A percentile compares a stretch with the other conserved stretches of the same genome.
phyloP scores from a whole-genome alignment of 805 yeast genomes.

The Helenozyma baotianmanensis region DNA sequence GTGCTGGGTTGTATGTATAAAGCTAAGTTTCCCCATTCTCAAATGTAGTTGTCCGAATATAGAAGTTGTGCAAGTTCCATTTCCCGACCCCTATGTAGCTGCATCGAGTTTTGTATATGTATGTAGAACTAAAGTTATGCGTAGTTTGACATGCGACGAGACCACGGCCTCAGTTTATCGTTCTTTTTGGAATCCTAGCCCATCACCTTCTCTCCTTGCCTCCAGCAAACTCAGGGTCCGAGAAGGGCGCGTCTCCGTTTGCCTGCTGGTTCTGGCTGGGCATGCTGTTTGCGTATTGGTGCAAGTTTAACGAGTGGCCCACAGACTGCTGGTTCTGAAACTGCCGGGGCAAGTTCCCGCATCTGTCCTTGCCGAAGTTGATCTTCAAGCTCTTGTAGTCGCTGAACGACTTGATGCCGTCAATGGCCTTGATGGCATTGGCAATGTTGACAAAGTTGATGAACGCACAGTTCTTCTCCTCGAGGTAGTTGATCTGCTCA shows the following conservation, averaged over 20 bases:
- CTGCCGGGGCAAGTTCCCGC: constrained; percentile 90
- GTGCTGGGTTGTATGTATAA: background rate
- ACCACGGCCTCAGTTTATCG: too few relatives aligned
- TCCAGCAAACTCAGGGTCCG: constrained; percentile 8
- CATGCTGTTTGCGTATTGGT: constrained; percentile 3
- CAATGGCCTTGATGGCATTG: constrained; percentile 85
- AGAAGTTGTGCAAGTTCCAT: too few relatives aligned
- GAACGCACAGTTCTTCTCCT: constrained; percentile 83
- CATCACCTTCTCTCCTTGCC: constrained; percentile 1
- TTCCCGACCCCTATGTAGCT: too few relatives aligned
- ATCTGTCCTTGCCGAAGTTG: constrained; percentile 49
- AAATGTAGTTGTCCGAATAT: background rate
- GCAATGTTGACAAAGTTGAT: constrained; percentile 88
- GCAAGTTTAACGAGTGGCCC: constrained; percentile 4
- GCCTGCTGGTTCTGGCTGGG: constrained; percentile 3
- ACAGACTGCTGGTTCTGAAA: constrained; percentile 34
- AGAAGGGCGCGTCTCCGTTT: constrained; percentile 5
- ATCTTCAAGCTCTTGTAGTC: constrained; percentile 67
- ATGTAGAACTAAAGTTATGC: too few relatives aligned
- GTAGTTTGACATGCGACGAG: too few relatives aligned
- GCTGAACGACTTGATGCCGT: constrained; percentile 74
- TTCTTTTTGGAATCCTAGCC: too few relatives aligned
- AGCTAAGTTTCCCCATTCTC: background rate
- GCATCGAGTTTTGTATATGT: too few relatives aligned
- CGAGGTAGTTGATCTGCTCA: constrained; percentile 86